Evolutionary conservation across 768 basidiomycete species (phyloP), one percentile per base, ranked within the genome.

Genomic region (Kwoniella europaea): DNA sequence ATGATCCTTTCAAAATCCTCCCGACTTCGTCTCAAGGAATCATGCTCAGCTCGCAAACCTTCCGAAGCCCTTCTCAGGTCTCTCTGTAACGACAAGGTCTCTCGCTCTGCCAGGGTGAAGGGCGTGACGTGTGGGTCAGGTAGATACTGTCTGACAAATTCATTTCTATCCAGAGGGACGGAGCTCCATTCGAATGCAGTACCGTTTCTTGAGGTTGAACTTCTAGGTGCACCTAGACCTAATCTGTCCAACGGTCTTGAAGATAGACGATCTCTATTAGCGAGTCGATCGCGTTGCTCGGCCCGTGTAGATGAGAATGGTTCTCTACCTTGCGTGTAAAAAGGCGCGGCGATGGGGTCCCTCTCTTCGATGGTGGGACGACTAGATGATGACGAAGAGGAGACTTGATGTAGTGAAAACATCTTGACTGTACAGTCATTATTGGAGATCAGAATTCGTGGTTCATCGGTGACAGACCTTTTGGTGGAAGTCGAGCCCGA

Each of bases 391-490:
- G 62, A 50, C 3, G 46, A 50, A 20, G 61, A 43, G 10, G 35
- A 13, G 4, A 57, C 42, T 15, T 63, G 29, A 12, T 61, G 68
- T 10, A 94, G 85, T 63, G 92, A 90, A 79, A 91, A 94, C 76
- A 95, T 89, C 81, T 89, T 91, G 77, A 96, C 88, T 0, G 88
- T 88, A 64, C 87, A 86, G 78, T 95, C 93, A 82, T 97, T 97
- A 79, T 94, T 94, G 84, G 90, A 91, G 71, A 95, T 89, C 27
- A 89, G 88, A 55, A 94, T 86, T 9, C 93, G 86, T 0, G 93
- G 93, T 76, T 92, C 91, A 10, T 87, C 86, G 79, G 90, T 42
- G 86, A 70, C 88, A 84, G 22, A 90, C 88, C 43, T 86, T 85
- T 10, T 89, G 27, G 7, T 46, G 50, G 58, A 42, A 24, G 46